Evolutionary conservation across 2,329 filamentous ascomycete genomes (phyloP), one percentile per base, ranked within the genome.

Genomic region (Gnomoniopsis smithogilvyi): DNA sequence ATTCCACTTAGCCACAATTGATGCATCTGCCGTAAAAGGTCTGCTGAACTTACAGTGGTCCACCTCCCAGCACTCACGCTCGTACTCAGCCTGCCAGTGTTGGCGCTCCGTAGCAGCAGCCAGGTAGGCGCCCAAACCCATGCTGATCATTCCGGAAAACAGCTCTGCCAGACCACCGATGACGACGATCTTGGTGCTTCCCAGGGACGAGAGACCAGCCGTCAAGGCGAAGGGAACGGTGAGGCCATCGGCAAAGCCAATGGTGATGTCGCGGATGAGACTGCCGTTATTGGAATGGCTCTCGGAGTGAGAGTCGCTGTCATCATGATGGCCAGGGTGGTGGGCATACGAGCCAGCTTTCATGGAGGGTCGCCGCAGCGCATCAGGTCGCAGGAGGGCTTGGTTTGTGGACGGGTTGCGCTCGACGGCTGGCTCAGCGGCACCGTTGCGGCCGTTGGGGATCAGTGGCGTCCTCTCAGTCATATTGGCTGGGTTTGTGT

Each of bases 171-270:
- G 69, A 6, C 34, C 43, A 6, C 41, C 41, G 17, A 51, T 43
- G 22, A 53, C 30, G 30, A 53, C 48, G 3, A 58, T 38, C 41
- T 58, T 48, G 49, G 48, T 86, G 68, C 84, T 79, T n/a, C 86
- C 86, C 49, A 89, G 76, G 53, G 80, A 81, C 2, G 84, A 87
- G 1, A 93, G 78, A 15, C 90, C 90, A 0, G 90, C 90, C 0
- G 88, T 92, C 41, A 93, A 77, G 17, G 90, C 90, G 65, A 93
- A 93, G 0, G 90, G 90, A 0, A 93, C 90, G 0, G 90, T 93
- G 65, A 93, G 79, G 17, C 90, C 90, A 68, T 93, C 90, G 0
- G 89, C 87, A 65, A 92, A 86, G 55, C 90, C 90, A 65, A 93
- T 87, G 61, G 90, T 91, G 63, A 86, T 80, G 71, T 91, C 86